phyloP scores from a whole-genome alignment of 31 red algal species.

The Endocladia muricata region DNA sequence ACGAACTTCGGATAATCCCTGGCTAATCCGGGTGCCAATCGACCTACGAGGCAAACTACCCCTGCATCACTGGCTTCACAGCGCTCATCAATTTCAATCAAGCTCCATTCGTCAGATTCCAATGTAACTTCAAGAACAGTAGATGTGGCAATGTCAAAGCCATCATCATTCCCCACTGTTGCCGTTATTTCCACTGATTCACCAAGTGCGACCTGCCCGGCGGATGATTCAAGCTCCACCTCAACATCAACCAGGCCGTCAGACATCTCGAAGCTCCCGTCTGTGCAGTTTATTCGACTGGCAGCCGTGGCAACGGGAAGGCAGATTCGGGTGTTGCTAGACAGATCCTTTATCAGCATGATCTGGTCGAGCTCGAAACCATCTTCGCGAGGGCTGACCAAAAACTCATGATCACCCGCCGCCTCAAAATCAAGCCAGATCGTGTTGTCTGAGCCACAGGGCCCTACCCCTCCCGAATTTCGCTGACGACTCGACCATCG shows the following conservation, averaged over 20 bases:
- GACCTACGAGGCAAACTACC: not conserved
- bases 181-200: not conserved
- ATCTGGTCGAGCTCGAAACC: constrained; percentile 1
- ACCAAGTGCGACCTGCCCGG: not conserved
- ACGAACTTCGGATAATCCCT: too few relatives aligned
- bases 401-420: not conserved
- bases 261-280: not conserved
- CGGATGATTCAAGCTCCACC: not conserved
- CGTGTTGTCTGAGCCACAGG: not conserved
- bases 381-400: not conserved
- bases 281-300: not conserved
- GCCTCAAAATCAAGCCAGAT: not conserved
- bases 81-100: not conserved
- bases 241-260: not conserved
- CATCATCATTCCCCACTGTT: not conserved
- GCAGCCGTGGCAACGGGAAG: not conserved
- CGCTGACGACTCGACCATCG: not conserved
- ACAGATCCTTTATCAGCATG: constrained; percentile 6
- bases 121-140: not conserved
- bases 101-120: not conserved
- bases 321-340: constrained; percentile 1
- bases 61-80: not conserved
- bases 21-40: too few relatives aligned
- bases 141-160: not conserved
- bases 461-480: not conserved